Base-by-base conservation (phyloP, 306 rosid species). In the Vigna trinervia region DNA sequence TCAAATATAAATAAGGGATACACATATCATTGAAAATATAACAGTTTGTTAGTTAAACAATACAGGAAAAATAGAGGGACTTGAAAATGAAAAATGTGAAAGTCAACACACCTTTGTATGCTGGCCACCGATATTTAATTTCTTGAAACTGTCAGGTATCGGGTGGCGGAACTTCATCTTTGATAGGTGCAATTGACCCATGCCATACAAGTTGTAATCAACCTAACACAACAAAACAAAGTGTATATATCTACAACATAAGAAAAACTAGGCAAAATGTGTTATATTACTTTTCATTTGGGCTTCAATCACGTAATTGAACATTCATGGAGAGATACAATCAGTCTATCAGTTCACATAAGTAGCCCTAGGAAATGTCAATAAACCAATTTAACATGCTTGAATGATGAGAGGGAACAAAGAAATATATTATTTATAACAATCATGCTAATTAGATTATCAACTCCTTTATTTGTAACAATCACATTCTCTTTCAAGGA, bases 81-180 rank as follows among this genome's bases (percentile, higher is more conserved):
- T 80, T 81, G 74, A 77, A 57, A 63, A 73, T 73, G 53, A 82
- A 75, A 82, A 84, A 62, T 85, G 39, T 70, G 77, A 78, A 85
- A 74, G 73, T 85, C 61, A 63, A 68, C 78, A 78, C 76, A 78
- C 91, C 73, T 59, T 76, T 51, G 63, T 69, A 36, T 82, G 81
- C 65, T 52, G 87, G 59, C 71, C 68, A 80, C 69, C 76, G 69
- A 43, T 38, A 74, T 74, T 48, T 54, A 67, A 82, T 79, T 81
- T 92, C 74, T 75, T 71, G 36, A 41, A 51, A 79, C 83, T 85
- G 78, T 84, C 90, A 26, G 88, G 95, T 43, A 90, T 70, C 54
- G 93, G 96, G 75, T 80, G 86, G 73, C 97, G 92, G 39, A 94
- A 94, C 83, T 88, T 89, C 89, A 94, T 79, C 82, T 92, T 94